Conservation (phyloP, 345 rosid genomes). For the Arabis alpina region DNA sequence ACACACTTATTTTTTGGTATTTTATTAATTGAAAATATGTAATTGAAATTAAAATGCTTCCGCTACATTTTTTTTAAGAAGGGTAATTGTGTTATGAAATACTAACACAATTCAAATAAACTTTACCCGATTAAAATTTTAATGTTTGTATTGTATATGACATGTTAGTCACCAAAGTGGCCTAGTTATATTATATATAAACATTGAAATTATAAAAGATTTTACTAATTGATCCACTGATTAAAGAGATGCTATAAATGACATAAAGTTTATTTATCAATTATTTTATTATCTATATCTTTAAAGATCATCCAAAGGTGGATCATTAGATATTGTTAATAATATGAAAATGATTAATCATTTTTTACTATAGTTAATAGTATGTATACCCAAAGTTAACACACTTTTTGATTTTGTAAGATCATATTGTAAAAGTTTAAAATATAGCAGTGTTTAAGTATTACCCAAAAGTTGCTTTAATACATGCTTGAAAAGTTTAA, state of each 20-base stretch:
- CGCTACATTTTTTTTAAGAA: too few relatives aligned
- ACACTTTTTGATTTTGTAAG: background rate
- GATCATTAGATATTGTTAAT: conserved; percentile 3
- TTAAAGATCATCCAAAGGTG: background rate
- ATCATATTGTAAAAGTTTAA: background rate
- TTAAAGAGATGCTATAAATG: conserved; percentile 1
- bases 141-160: background rate
- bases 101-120: too few relatives aligned
- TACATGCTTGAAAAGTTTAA: too few relatives aligned
- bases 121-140: too few relatives aligned
- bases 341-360: background rate
- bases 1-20: too few relatives aligned
- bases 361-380: background rate
- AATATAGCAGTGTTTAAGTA: too few relatives aligned
- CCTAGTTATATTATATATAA: background rate
- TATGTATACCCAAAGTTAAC: background rate
- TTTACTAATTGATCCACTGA: background rate
- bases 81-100: too few relatives aligned
- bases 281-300: background rate
- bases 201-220: too few relatives aligned
- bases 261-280: background rate
- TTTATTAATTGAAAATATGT: too few relatives aligned
- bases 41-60: too few relatives aligned
- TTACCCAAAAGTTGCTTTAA: too few relatives aligned
- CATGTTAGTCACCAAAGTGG: background rate